These are phyloP conservation scores for Paradendryphiella salina DNA, from an alignment of 2,329 filamentous ascomycete genomes.

Conservation along the genomic window DNA sequence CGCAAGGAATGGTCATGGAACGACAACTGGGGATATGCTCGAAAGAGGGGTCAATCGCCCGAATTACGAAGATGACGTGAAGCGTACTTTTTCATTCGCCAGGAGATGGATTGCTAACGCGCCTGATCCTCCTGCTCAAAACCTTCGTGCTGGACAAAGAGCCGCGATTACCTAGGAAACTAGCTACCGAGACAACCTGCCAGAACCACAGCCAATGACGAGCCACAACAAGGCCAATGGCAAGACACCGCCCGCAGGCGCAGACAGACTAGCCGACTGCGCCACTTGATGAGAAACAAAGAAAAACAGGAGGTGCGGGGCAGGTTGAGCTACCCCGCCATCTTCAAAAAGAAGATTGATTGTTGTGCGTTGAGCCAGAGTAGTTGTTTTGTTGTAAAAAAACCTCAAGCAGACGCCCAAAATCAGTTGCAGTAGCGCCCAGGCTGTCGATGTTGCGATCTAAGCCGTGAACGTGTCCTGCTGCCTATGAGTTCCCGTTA, in stretches of 20 bases:
- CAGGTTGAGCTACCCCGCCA: constrained; percentile 68
- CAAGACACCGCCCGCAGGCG: constrained; percentile 22
- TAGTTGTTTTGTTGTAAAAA: constrained; percentile 80
- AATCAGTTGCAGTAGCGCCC: constrained; percentile 51
- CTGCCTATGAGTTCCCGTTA: constrained; percentile 34
- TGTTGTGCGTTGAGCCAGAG: constrained; percentile 77
- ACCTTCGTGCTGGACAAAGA: constrained; percentile 4
- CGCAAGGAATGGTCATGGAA: constrained; percentile 15
- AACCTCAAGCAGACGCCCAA: constrained; percentile 71
- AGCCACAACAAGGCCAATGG: constrained; percentile 5
- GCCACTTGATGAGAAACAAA: constrained; percentile 18
- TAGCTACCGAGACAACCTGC: constrained; percentile 17
- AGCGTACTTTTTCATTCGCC: constrained; percentile 22
- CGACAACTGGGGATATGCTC: constrained; percentile 18
- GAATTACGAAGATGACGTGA: constrained; percentile 11
- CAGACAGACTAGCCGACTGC: constrained; percentile 18
- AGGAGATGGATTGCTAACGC: constrained; percentile 4
- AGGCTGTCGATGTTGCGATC: constrained; percentile 74
- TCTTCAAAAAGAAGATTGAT: constrained; percentile 50
- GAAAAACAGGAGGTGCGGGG: constrained; percentile 45
- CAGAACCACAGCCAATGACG: constrained; percentile 7
- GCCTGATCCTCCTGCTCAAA: constrained; percentile 10
- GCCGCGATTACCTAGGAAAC: constrained; percentile 18
- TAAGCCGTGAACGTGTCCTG: constrained; percentile 48
- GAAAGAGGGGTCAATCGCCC: not conserved